A percentile compares a stretch with the other conserved stretches of the same genome.
Conservation (phyloP, 805 yeast genomes). For the Osmozyma mogii region DNA sequence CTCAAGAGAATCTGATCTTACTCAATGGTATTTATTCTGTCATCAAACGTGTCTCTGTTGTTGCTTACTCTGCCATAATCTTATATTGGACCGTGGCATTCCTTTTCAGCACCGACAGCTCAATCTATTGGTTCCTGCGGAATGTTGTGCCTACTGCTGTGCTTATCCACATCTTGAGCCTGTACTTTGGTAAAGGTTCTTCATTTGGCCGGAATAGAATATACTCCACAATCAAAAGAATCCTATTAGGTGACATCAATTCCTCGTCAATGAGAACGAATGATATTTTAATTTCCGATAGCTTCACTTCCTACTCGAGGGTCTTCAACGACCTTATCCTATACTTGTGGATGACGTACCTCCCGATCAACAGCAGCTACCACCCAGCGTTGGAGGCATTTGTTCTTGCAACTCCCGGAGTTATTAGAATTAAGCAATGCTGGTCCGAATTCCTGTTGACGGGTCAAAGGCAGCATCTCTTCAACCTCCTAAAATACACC, state of each 20-base stretch:
- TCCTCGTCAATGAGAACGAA: slow-evolving; percentile 51
- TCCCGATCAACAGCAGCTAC: slow-evolving; percentile 12
- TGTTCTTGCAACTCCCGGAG: slow-evolving; percentile 47
- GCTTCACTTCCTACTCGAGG: slow-evolving; percentile 72
- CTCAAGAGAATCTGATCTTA: slow-evolving; percentile 22
- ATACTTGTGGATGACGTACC: slow-evolving; percentile 38
- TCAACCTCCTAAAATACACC: slow-evolving; percentile 69
- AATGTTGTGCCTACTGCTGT: slow-evolving; percentile 23
- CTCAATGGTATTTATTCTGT: slow-evolving; percentile 28
- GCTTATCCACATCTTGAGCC: slow-evolving; percentile 6
- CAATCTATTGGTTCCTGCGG: slow-evolving; percentile 26
- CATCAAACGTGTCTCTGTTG: slow-evolving; percentile 16
- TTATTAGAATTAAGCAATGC: slow-evolving; percentile 81
- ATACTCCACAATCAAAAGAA: slow-evolving; percentile 42
- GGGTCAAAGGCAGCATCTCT: slow-evolving; percentile 46
- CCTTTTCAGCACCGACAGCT: not conserved
- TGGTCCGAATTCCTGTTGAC: slow-evolving; percentile 53
- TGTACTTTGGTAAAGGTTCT: slow-evolving; percentile 27
- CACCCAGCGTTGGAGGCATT: slow-evolving; percentile 23
- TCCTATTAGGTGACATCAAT: slow-evolving; percentile 54
- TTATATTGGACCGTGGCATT: no score
- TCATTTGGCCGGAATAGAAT: slow-evolving; percentile 37
- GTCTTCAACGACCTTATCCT: slow-evolving; percentile 66
- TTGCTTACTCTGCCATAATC: slow-evolving; percentile 18
- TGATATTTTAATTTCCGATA: slow-evolving; percentile 79